Base-by-base conservation (phyloP, 768 basidiomycete genomes). In the Naganishia randhawae region DNA sequence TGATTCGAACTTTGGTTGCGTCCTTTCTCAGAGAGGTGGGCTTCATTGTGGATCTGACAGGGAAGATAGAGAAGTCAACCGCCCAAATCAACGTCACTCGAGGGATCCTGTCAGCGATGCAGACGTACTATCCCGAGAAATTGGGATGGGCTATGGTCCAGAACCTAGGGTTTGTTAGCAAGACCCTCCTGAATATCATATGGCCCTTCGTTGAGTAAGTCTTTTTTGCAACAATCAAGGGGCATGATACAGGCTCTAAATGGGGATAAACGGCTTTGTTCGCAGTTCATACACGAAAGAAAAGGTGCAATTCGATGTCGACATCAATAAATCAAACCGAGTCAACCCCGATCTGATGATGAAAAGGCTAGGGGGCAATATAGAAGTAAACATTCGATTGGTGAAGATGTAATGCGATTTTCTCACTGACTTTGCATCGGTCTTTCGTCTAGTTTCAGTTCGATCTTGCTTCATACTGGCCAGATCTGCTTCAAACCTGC, bases 121-220 rank as follows among this genome's bases (percentile, higher is more conserved):
- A 77, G 73, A 63, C 66, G 72, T 67, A 77, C 48, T 79, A 79
- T 57, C 77, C 77, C 50, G 78, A 77, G 51, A 76, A 66, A 11
- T 69, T 79, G n/a, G 67, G 72, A n/a, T 42, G 69, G 2, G 69
- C 66, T 29, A 62, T 68, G 8, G 74, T 79, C 33, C 72, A 72
- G 33, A 65, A 74, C 31, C 65, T 78, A 41, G 75, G 76, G 10
- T 77, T 76, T 73, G 32, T 79, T 2, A 72, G 75, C 52, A 75
- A 72, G 55, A 50, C 69, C 11, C 75, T 79, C 50, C 55, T 79
- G 55, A 78, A 76, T 50, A 66, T 79, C 35, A 72, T 79, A 67
- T 79, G 78, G 78, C 78, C 78, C n/a, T 78, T 79, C 57, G 75
- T 79, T 67, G 78, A 79, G 66, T 71, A 41, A 68, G 70, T 29